phyloP scores from a whole-genome alignment of 2,329 filamentous ascomycete genomes.

The Paecilomyces sp. region DNA sequence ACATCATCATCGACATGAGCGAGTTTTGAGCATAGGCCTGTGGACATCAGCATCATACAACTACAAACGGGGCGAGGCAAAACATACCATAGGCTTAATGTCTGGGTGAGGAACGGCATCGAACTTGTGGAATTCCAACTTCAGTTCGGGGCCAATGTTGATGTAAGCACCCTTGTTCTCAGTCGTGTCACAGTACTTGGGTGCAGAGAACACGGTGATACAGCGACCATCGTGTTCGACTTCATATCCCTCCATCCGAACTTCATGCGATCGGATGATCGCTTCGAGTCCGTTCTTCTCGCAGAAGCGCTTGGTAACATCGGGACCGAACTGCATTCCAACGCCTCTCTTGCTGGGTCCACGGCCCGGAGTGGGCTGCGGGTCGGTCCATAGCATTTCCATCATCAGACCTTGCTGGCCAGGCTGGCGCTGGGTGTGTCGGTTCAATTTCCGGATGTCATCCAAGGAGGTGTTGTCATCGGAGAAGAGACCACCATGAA shows the following conservation, averaged over 20 bases:
- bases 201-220: slow-evolving; percentile 97
- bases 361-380: slow-evolving; percentile 75
- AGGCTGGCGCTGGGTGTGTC: slow-evolving; percentile 85
- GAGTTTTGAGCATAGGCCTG: slow-evolving; percentile 81
- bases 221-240: slow-evolving; percentile 93
- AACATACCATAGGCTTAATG: slow-evolving; percentile 75
- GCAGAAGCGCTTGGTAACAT: slow-evolving; percentile 93
- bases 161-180: slow-evolving; percentile 99
- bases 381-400: slow-evolving; percentile 99
- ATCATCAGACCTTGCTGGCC: slow-evolving; percentile 96
- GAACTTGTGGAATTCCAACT: slow-evolving; percentile 87
- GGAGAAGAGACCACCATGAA: slow-evolving; percentile 93
- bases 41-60: slow-evolving; percentile 4
- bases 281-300: slow-evolving; percentile 92
- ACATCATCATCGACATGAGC: slow-evolving; percentile 70
- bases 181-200: slow-evolving; percentile 94
- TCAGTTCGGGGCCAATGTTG: slow-evolving; percentile 87
- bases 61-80: background rate
- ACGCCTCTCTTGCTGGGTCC: slow-evolving; percentile 95
- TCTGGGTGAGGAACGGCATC: slow-evolving; percentile 94
- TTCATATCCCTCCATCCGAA: slow-evolving; percentile 98
- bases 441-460: slow-evolving; percentile 86
- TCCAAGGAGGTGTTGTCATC: slow-evolving; percentile 85
- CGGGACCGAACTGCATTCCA: slow-evolving; percentile 91
- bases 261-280: slow-evolving; percentile 94